Percentiles rank a stretch among this genome's conserved stretches.
phyloP scores from a whole-genome alignment of 441 rosid species.

The Pelargonium myrrhifolium region DNA sequence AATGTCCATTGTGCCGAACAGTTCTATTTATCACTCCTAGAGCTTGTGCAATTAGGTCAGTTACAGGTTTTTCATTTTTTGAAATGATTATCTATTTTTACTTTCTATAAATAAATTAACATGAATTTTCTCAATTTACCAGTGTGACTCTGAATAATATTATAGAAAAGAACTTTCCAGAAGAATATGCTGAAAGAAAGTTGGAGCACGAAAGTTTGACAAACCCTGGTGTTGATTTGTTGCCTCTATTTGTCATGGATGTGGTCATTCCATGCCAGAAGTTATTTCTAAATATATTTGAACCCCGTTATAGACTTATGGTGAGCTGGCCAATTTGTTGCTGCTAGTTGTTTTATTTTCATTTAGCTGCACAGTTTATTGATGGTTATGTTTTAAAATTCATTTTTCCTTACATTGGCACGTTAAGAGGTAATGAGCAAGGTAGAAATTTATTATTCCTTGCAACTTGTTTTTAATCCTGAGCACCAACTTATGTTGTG shows the following conservation, averaged over 20 bases:
- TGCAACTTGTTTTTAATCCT: not conserved
- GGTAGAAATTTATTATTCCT: not conserved
- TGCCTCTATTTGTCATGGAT: conserved; percentile 94
- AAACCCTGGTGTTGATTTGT: conserved; percentile 62
- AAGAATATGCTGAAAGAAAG: conserved; percentile 88
- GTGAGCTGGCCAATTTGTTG: conserved; percentile 34
- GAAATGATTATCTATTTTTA: conserved; percentile 1
- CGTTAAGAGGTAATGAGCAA: not conserved
- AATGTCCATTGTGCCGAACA: conserved; percentile 87
- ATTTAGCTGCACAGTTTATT: not conserved
- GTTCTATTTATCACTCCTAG: conserved; percentile 81
- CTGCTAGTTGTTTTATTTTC: conserved; percentile 4
- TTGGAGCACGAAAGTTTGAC: conserved; percentile 67
- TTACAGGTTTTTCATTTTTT: not conserved
- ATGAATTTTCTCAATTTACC: conserved; percentile 22
- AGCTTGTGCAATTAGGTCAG: conserved; percentile 79
- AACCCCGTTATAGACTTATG: conserved; percentile 95
- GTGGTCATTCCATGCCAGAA: conserved; percentile 85
- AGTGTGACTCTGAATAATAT: conserved; percentile 90
- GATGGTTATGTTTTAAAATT: not conserved
- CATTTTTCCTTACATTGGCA: not conserved
- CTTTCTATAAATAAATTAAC: not conserved
- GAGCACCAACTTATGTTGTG: not conserved
- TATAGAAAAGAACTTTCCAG: conserved; percentile 76
- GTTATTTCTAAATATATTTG: conserved; percentile 80